Percentiles rank a stretch among this genome's conserved stretches.
Evolutionary conservation across 2,329 filamentous ascomycete genomes (phyloP).

Genomic region (Boeremia exigua): DNA sequence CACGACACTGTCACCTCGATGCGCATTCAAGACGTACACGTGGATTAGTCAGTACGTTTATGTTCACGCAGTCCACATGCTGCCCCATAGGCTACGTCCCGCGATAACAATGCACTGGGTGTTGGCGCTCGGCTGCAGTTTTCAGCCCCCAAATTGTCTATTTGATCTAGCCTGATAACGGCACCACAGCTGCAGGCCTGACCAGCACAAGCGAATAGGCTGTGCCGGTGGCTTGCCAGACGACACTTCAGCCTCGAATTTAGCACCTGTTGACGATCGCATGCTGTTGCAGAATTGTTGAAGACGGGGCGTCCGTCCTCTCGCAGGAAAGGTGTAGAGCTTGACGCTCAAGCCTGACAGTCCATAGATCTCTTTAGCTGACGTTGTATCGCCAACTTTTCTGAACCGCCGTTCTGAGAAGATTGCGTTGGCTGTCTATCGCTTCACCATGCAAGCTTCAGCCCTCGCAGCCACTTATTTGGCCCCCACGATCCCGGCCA

Average conservation of each 20-base stretch:
- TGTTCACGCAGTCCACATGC: neutral
- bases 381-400: neutral
- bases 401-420: neutral
- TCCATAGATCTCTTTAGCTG: neutral
- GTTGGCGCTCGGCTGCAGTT: neutral
- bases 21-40: neutral
- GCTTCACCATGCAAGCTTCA: neutral
- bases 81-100: conserved; percentile 1
- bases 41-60: neutral
- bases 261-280: conserved; percentile 3
- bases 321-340: neutral
- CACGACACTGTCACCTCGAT: neutral
- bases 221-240: conserved; percentile 4
- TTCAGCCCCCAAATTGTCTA: conserved; percentile 11
- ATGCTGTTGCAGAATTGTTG: neutral
- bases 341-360: neutral
- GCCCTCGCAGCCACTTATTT: neutral
- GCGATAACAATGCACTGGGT: neutral
- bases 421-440: neutral
- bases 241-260: neutral
- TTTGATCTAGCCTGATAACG: conserved; percentile 8
- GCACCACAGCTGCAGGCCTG: conserved; percentile 2
- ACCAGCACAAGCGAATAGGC: neutral
- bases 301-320: neutral
- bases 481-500: conserved; percentile 10